Percentiles rank a stretch among this genome's conserved stretches.
Evolutionary conservation across 257 asterid species (phyloP).

Genomic region (Oldenlandia corymbosa): DNA sequence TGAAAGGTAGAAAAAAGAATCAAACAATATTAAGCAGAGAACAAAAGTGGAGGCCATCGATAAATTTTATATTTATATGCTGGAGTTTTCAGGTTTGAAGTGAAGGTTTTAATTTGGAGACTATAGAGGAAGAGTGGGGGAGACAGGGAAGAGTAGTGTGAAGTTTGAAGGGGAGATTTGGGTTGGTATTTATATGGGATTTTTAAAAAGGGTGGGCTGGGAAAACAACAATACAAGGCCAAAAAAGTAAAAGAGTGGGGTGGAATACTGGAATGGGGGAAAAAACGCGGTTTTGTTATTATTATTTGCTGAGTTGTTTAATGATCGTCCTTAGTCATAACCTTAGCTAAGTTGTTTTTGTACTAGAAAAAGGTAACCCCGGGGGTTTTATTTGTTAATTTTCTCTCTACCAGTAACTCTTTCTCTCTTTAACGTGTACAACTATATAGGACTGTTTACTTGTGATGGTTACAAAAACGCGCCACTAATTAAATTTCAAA

Average conservation of each 20-base stretch:
- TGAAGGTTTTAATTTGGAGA: no score
- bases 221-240: constrained; percentile 19
- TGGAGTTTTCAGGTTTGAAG: background rate
- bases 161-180: constrained; percentile 9
- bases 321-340: constrained; percentile 16
- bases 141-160: constrained; percentile 1
- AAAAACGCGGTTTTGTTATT: constrained; percentile 49
- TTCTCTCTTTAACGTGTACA: no score
- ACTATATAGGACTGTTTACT: no score
- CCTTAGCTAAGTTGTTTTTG: background rate
- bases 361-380: no score
- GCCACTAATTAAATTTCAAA: no score
- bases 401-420: no score
- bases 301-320: constrained; percentile 32
- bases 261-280: no score
- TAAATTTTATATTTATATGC: background rate
- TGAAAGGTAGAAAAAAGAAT: constrained; percentile 21
- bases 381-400: no score
- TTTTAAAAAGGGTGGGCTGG: constrained; percentile 1
- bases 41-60: constrained; percentile 34
- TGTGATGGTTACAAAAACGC: no score
- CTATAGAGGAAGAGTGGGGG: constrained; percentile 4
- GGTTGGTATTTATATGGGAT: constrained; percentile 34
- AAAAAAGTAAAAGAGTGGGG: background rate
- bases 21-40: constrained; percentile 19